A percentile compares a stretch with the other conserved stretches of the same genome.
These are phyloP conservation scores for Neurospora sp. DNA, from an alignment of 2,329 filamentous ascomycete genomes.

Conservation along the genomic window DNA sequence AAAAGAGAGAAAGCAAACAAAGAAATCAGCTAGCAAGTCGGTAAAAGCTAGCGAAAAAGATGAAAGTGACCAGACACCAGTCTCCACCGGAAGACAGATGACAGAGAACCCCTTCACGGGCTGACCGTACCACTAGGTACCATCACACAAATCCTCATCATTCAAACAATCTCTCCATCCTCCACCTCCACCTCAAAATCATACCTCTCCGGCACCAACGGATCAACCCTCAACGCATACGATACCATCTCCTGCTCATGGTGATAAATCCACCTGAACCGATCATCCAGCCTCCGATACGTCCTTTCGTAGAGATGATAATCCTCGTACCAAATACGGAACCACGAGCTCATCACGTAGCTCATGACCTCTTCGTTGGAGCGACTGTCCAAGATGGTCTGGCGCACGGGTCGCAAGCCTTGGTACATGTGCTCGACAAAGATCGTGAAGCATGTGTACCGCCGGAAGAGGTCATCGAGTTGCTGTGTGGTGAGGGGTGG, in stretches of 20 bases:
- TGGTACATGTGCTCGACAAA: neutral
- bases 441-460: neutral
- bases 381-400: neutral
- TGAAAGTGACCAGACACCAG: neutral
- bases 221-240: neutral
- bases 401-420: neutral
- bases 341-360: neutral
- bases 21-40: neutral
- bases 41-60: neutral
- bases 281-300: neutral
- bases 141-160: neutral
- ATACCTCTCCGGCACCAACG: neutral
- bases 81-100: neutral
- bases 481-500: neutral
- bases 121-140: neutral
- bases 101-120: neutral
- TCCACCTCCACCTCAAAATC: neutral
- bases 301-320: neutral
- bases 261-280: neutral
- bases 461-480: neutral
- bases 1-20: neutral
- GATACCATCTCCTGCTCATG: neutral
- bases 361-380: neutral
- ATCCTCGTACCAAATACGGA: neutral
- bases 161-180: neutral